Conservation (phyloP, 2,329 filamentous ascomycete genomes). For the Xenoacremonium recifei region DNA sequence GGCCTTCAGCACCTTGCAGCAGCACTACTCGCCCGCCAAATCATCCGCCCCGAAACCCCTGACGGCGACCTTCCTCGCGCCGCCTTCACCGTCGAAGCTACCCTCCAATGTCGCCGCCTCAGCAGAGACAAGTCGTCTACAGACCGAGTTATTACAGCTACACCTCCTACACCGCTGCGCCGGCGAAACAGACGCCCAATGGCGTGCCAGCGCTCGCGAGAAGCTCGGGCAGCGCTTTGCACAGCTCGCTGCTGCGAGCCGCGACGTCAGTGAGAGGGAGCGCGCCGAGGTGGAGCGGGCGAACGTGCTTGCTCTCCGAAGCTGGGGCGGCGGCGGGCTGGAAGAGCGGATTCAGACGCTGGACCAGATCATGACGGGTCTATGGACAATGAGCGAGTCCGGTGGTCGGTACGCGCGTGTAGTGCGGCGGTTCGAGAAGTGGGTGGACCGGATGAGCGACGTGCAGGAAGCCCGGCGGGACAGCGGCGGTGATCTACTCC, state of each 20-base stretch:
- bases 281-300: slow-evolving; percentile 44
- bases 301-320: slow-evolving; percentile 51
- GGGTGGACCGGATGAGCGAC: slow-evolving; percentile 49
- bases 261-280: slow-evolving; percentile 36
- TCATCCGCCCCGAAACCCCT: slow-evolving; percentile 59
- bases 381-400: slow-evolving; percentile 57
- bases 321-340: slow-evolving; percentile 47
- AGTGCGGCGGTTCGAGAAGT: slow-evolving; percentile 58
- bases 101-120: slow-evolving; percentile 59
- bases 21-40: slow-evolving; percentile 67
- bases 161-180: slow-evolving; percentile 62
- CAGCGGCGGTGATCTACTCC: slow-evolving; percentile 29
- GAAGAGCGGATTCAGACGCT: slow-evolving; percentile 59
- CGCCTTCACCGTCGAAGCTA: slow-evolving; percentile 60
- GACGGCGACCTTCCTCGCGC: slow-evolving; percentile 56
- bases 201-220: slow-evolving; percentile 54
- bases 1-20: slow-evolving; percentile 61
- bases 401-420: slow-evolving; percentile 56
- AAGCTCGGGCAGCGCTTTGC: slow-evolving; percentile 48
- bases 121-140: slow-evolving; percentile 56
- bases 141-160: slow-evolving; percentile 65
- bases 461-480: slow-evolving; percentile 44
- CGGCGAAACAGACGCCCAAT: slow-evolving; percentile 42
- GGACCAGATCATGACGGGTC: slow-evolving; percentile 53
- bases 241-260: slow-evolving; percentile 33